A percentile compares a stretch with the other conserved stretches of the same genome.
Conservation (phyloP, 164 flowering plant genomes). For the Sedum album region DNA sequence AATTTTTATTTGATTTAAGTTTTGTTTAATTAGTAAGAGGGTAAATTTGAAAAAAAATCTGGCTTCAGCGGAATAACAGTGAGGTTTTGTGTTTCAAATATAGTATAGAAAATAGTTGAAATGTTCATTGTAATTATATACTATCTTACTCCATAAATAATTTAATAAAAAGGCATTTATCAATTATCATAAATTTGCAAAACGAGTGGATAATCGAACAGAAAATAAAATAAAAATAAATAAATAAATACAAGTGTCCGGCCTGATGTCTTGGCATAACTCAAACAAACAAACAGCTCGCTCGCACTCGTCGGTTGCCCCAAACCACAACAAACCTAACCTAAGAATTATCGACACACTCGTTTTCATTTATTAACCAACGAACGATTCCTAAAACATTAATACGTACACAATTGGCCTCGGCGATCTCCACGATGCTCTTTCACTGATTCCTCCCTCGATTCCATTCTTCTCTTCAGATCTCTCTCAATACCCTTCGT, state of each 20-base stretch:
- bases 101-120: no score
- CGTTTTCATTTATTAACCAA: not conserved
- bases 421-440: constrained; percentile 12
- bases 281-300: not conserved
- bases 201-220: no score
- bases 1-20: no score
- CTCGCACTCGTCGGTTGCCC: not conserved
- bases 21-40: no score
- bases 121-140: no score
- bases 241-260: not conserved
- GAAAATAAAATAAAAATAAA: not conserved
- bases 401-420: not conserved
- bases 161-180: no score
- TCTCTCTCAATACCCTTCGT: not conserved
- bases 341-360: constrained; percentile 8
- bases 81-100: no score
- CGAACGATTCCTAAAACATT: not conserved
- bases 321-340: not conserved
- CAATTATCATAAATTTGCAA: no score
- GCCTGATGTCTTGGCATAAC: not conserved
- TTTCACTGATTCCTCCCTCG: not conserved
- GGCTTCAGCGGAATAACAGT: no score
- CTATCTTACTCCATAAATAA: no score
- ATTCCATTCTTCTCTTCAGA: not conserved
- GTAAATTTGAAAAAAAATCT: no score